Evolutionary conservation across 352 stramenopile genomes (phyloP).

Genomic region (Phytophthora cactorum): DNA sequence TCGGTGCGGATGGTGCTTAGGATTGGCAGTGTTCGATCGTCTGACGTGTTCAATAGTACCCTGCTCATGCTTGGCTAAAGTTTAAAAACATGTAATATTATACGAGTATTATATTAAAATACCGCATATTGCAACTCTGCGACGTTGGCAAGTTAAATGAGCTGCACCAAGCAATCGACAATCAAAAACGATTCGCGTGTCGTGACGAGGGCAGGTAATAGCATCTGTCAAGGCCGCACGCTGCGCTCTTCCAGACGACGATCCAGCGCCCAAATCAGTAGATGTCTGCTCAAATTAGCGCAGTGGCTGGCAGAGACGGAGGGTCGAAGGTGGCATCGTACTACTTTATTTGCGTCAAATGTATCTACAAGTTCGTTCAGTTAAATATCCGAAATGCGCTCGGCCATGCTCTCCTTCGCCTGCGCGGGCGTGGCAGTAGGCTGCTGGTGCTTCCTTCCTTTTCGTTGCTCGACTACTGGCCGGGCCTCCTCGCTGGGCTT

Average conservation of each 20-base stretch:
- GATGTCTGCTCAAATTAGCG: too few relatives aligned
- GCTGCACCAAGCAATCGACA: constrained; percentile 17
- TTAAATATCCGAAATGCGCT: constrained; percentile 39
- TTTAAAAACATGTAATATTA: too few relatives aligned
- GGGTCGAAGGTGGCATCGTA: too few relatives aligned
- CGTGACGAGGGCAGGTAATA: constrained; percentile 3
- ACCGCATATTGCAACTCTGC: background rate
- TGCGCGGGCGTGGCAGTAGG: background rate
- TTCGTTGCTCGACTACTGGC: background rate
- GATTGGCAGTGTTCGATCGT: constrained; percentile 14
- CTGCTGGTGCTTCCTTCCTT: background rate
- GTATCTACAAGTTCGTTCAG: constrained; percentile 20
- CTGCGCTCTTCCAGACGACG: constrained; percentile 11
- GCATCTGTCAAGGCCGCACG: constrained; percentile 19
- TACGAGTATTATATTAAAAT: too few relatives aligned
- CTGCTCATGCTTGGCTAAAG: too few relatives aligned
- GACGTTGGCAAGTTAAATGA: constrained; percentile 6
- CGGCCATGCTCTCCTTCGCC: constrained; percentile 7
- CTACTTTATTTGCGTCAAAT: background rate
- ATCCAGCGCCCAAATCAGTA: constrained; percentile 2
- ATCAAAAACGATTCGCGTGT: constrained; percentile 3
- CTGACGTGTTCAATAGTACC: background rate
- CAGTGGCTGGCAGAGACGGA: too few relatives aligned
- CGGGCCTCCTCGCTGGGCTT: background rate
- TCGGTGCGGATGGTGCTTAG: constrained; percentile 22